Base-by-base conservation (phyloP, 1,139 yeast genomes). In the Candida sojae region DNA sequence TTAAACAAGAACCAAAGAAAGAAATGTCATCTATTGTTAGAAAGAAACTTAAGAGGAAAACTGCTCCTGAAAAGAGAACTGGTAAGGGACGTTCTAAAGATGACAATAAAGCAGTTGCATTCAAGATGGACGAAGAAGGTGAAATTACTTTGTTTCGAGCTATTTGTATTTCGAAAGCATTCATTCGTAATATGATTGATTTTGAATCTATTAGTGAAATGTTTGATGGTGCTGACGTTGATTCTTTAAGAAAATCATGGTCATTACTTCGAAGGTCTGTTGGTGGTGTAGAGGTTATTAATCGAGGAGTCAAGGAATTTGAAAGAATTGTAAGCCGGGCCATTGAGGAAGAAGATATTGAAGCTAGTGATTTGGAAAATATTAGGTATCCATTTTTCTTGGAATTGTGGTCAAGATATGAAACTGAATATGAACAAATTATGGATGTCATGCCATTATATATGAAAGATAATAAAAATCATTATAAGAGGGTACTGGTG, bases 101-200 rank as follows among this genome's bases (percentile, higher is more conserved):
- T 3, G 36, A 28, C 7, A 43, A 36, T 21, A 32, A 26, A n/a
- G 21, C 42, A 11, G 26, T 25, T 26, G 42, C 42, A 2, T 33
- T 58, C 42, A 68, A 63, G 45, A 66, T 75, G 51, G 75, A 71
- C 54, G 64, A 70, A 56, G 57, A 65, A n/a, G 85, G 83, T 52
- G 67, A 75, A 2, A 77, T 83, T 3, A 61, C 63, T 6, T 67
- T 84, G 44, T 83, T 75, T 58, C 70, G 87, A 31, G 76, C 84
- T 1, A 83, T 86, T 28, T 78, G 86, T 7, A 83, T 88, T n/a
- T 78, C 82, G 21, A 77, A 86, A 53, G 71, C 88, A 1, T 69
- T 79, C 51, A 63, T 71, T 42, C 70, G 77, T 50, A 72, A 74
- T 3, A 64, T 68, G 3, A 83, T 84, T 37, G 83, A 83, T 52